Evolutionary conservation across 2,329 filamentous ascomycete species (phyloP).

Genomic region (Xylaria sp.): DNA sequence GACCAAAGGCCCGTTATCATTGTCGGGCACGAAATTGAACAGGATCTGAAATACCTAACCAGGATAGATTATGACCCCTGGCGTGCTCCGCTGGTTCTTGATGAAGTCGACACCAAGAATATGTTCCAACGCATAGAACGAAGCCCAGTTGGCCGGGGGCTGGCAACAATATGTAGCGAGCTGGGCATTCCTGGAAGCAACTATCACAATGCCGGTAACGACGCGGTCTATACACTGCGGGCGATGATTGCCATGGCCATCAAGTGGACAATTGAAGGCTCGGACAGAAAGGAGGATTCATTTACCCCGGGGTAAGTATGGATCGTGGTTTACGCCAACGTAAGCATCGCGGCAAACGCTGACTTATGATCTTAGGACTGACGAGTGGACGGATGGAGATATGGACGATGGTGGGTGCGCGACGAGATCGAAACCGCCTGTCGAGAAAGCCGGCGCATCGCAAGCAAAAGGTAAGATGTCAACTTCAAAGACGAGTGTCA

Average conservation of each 20-base stretch:
- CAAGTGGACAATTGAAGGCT: conserved; percentile 44
- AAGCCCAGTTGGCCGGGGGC: conserved; percentile 63
- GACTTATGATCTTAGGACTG: conserved; percentile 32
- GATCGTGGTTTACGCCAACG: neutral
- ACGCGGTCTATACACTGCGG: conserved; percentile 82
- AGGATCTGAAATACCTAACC: conserved; percentile 76
- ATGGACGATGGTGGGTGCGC: conserved; percentile 47
- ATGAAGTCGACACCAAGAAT: conserved; percentile 77
- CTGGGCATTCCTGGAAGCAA: conserved; percentile 72
- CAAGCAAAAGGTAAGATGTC: conserved; percentile 6
- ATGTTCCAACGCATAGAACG: conserved; percentile 74
- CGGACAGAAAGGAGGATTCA: conserved; percentile 18
- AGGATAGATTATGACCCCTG: conserved; percentile 71
- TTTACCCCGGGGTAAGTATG: conserved; percentile 24
- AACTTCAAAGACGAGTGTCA: neutral
- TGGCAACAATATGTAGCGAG: conserved; percentile 71
- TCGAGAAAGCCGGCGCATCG: neutral
- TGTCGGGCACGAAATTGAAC: conserved; percentile 77
- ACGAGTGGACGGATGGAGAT: conserved; percentile 51
- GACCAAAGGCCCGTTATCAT: conserved; percentile 69
- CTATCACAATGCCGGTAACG: conserved; percentile 90
- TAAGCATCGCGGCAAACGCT: conserved; percentile 26
- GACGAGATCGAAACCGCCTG: conserved; percentile 37
- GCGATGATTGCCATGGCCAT: conserved; percentile 74
- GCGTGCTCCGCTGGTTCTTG: conserved; percentile 65